Base-by-base conservation (phyloP, 805 yeast genomes). In the Ogataea minuta region DNA sequence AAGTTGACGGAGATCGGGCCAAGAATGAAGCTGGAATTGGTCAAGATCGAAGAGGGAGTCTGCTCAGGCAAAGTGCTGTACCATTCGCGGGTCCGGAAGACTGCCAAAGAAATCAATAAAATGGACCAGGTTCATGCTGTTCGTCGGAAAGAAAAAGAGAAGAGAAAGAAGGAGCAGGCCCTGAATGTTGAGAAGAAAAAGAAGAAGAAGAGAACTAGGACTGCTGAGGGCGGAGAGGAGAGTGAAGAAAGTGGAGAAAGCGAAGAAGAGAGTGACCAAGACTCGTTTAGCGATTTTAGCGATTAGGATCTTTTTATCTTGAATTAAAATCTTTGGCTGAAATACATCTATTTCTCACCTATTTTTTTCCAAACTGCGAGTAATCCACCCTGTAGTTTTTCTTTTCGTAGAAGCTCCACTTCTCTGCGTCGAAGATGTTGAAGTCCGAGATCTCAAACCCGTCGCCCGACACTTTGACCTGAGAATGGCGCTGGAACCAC, bases 1-100 rank as follows among this genome's bases (percentile, higher is more conserved):
- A 90, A 88, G 60, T 70, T 93, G 35, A 86, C 91, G 1, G 99
- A 93, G 62, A 68, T 91, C 34, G 99, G 99, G 0, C 99, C 99
- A 25, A 74, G 99, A 49, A 64, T 93, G 62, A 78, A 76, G 50
- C 67, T 93, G 62, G 70, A 79, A 36, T 67, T 93, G 42, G 67
- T 83, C 34, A 93, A 93, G 66, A 86, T 93, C 38, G 97, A 91
- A 64, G 98, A 91, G 57, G 95, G 93, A 12, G 75, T 86, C 15
- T 91, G 96, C 43, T 69, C 81, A 0, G 96, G 97, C 36, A 90
- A 87, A 65, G 87, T 93, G 12, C 63, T 93, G 45, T 87, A 84
- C 64, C 99, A 93, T 60, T 72, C 86, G 31, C 72, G 68, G 38
- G 70, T 88, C 45, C 66, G 67, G 36, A 90, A 90, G 64, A 62